Percentiles rank a stretch among this genome's conserved stretches.
Conservation (phyloP, 352 stramenopile species). For the Globisporangium uncinulatum region DNA sequence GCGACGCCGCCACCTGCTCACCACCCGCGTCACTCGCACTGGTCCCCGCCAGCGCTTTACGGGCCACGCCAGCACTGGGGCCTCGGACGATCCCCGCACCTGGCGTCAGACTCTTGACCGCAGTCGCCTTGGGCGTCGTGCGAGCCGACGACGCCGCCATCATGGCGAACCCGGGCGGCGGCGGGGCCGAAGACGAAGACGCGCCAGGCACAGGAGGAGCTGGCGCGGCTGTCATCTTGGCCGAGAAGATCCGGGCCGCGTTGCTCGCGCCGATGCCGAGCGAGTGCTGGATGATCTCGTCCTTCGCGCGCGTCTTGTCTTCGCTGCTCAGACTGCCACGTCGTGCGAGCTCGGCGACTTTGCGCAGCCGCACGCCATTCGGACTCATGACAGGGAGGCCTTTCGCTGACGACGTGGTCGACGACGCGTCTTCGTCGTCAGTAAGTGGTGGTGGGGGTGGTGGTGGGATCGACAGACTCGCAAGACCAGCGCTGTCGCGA, state of each 20-base stretch:
- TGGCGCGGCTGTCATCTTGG: conserved; percentile 34
- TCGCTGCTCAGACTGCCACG: conserved; percentile 74
- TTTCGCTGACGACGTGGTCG: conserved; percentile 56
- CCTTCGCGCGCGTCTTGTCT: conserved; percentile 80
- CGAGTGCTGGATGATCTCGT: conserved; percentile 87
- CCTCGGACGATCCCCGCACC: conserved; percentile 54
- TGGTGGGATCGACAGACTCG: conserved; percentile 54
- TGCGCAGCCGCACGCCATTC: conserved; percentile 65
- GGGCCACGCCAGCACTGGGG: conserved; percentile 2
- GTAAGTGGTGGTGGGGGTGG: conserved; percentile 55
- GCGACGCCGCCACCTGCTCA: conserved; percentile 8
- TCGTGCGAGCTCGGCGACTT: conserved; percentile 72
- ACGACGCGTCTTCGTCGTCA: conserved; percentile 63
- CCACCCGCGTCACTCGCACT: conserved; percentile 11
- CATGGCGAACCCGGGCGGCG: conserved; percentile 44
- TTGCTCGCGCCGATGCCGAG: conserved; percentile 64
- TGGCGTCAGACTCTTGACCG: conserved; percentile 42
- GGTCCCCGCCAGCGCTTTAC: conserved; percentile 26
- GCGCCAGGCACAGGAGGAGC: conserved; percentile 15
- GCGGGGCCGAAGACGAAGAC: conserved; percentile 2
- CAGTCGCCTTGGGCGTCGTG: conserved; percentile 41
- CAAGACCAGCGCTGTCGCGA: conserved; percentile 28
- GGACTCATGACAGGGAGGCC: conserved; percentile 81
- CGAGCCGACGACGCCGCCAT: conserved; percentile 32
- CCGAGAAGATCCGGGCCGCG: conserved; percentile 46